Conservation (phyloP, 371 early-diverging fungal species). For the Massospora cicadina region DNA sequence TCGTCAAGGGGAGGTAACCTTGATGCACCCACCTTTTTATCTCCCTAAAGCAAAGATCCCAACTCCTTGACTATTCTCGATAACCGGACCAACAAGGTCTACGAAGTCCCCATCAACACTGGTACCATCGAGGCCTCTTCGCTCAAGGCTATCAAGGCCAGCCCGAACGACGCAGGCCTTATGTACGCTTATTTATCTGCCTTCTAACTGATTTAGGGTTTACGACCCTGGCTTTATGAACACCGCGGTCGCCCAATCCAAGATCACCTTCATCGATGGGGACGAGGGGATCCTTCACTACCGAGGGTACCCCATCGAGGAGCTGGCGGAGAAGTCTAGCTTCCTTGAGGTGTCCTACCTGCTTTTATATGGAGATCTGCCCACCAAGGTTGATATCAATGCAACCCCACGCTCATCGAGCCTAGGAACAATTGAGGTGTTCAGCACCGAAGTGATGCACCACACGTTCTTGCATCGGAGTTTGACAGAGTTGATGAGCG, state of each 20-base stretch:
- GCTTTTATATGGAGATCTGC: constrained; percentile 26
- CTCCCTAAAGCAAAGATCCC: constrained; percentile 10
- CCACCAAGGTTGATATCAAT: constrained; percentile 17
- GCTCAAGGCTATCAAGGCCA: constrained; percentile 17
- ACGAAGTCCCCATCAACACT: constrained; percentile 19
- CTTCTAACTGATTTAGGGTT: constrained; percentile 9
- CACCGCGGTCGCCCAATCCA: constrained; percentile 34
- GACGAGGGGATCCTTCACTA: constrained; percentile 34
- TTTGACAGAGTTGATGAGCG: constrained; percentile 23
- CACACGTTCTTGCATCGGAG: constrained; percentile 37
- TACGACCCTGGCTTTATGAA: constrained; percentile 24
- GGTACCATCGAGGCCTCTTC: constrained; percentile 17
- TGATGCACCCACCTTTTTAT: not conserved
- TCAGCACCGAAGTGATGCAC: constrained; percentile 23
- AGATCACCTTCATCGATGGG: constrained; percentile 39
- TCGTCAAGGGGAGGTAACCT: not conserved
- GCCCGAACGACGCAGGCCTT: constrained; percentile 14
- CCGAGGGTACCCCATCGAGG: constrained; percentile 28
- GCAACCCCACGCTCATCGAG: not conserved
- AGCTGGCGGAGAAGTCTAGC: constrained; percentile 24
- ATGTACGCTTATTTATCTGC: constrained; percentile 11
- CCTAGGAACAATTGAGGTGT: constrained; percentile 16
- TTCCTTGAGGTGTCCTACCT: constrained; percentile 28
- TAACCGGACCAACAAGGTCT: constrained; percentile 24
- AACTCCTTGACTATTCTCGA: constrained; percentile 17